Evolutionary conservation across 495 filamentous ascomycete genomes (phyloP).

Genomic region (Glutinoglossum americanum): DNA sequence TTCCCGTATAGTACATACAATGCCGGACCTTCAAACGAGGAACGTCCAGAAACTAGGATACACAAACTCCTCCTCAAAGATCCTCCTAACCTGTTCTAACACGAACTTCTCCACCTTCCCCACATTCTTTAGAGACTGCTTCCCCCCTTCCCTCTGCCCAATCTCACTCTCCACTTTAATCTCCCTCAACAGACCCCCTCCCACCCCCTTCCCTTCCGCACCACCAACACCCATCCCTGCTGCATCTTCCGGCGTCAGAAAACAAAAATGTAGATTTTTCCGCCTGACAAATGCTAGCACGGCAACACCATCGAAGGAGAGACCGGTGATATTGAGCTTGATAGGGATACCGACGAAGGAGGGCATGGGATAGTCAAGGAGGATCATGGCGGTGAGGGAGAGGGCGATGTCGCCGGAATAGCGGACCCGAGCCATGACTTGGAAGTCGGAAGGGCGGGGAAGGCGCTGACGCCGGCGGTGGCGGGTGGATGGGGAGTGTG

Average conservation of each 20-base stretch:
- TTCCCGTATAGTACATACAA: too few species aligned
- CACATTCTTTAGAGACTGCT: slow-evolving; percentile 91
- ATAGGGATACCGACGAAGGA: slow-evolving; percentile 87
- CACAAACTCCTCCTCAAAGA: slow-evolving; percentile 96
- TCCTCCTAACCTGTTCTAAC: slow-evolving; percentile 82
- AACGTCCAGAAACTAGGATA: slow-evolving; percentile 98
- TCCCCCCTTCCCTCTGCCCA: slow-evolving; percentile 69
- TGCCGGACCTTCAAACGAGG: slow-evolving; percentile 37
- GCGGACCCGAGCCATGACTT: slow-evolving; percentile 71
- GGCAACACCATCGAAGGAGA: slow-evolving; percentile 86
- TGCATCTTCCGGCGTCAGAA: slow-evolving; percentile 72
- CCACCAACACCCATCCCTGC: slow-evolving; percentile 25
- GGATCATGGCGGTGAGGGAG: slow-evolving; percentile 75
- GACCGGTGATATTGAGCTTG: slow-evolving; percentile 75
- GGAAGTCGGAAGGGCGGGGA: slow-evolving; percentile 37
- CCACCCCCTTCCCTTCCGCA: slow-evolving; percentile 17
- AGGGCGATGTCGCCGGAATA: slow-evolving; percentile 73
- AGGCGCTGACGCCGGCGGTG: slow-evolving; percentile 23
- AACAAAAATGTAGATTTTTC: slow-evolving; percentile 65
- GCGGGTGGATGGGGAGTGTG: slow-evolving; percentile 11
- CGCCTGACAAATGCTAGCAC: slow-evolving; percentile 76
- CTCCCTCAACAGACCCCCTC: slow-evolving; percentile 67
- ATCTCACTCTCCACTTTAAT: slow-evolving; percentile 96
- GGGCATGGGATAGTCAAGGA: slow-evolving; percentile 94
- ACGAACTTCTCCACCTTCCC: slow-evolving; percentile 97